These are phyloP conservation scores for Gossypium bickii DNA, from an alignment of 345 rosid species.

Conservation along the genomic window DNA sequence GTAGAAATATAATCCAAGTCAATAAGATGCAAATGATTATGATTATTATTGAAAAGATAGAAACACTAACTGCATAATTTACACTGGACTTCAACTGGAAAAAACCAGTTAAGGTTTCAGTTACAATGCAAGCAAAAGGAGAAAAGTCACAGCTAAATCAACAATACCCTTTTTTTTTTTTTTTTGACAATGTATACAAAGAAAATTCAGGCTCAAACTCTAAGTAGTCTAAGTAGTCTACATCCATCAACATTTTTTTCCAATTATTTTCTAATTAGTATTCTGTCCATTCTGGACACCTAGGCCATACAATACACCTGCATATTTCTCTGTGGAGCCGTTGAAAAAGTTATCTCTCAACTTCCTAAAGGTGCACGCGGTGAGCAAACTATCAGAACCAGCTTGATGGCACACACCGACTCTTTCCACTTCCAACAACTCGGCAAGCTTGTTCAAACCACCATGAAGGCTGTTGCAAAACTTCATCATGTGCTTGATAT, in stretches of 20 bases:
- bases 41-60: background rate
- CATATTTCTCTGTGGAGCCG: slow-evolving; percentile 1
- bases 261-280: background rate
- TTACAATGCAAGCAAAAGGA: slow-evolving; percentile 35
- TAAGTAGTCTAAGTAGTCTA: slow-evolving; percentile 17
- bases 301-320: background rate
- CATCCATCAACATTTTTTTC: background rate
- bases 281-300: background rate
- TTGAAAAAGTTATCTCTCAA: slow-evolving; percentile 1
- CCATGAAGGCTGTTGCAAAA: background rate
- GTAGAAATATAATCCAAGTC: background rate
- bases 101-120: slow-evolving; percentile 44
- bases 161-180: slow-evolving; percentile 25
- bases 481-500: slow-evolving; percentile 1
- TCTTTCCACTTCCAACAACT: slow-evolving; percentile 7
- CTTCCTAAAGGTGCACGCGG: background rate
- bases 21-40: background rate
- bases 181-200: slow-evolving; percentile 61
- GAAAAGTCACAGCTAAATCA: slow-evolving; percentile 46
- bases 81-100: background rate
- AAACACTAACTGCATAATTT: background rate
- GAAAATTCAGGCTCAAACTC: slow-evolving; percentile 46
- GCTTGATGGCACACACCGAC: background rate
- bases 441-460: background rate
- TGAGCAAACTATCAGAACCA: background rate